A percentile compares a stretch with the other conserved stretches of the same genome.
Evolutionary conservation across 2,329 filamentous ascomycete species (phyloP).

Genomic region (Phyllosticta ampelicida): DNA sequence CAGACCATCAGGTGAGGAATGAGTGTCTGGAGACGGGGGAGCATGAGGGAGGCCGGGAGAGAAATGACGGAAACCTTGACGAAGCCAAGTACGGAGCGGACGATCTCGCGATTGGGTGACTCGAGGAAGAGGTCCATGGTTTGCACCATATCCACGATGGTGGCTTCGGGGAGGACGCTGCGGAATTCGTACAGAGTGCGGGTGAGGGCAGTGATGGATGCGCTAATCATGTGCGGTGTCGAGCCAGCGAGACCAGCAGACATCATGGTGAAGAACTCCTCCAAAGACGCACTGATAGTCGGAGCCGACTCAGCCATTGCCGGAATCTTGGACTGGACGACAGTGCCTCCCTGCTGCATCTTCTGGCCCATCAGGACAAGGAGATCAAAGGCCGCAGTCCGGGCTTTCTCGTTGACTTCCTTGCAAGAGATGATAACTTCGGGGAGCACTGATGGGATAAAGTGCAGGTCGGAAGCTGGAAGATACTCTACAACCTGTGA

Average conservation of each 20-base stretch:
- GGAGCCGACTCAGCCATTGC: conserved; percentile 78
- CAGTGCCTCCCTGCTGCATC: conserved; percentile 62
- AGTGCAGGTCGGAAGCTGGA: conserved; percentile 69
- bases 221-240: conserved; percentile 94
- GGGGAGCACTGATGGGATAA: conserved; percentile 81
- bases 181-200: conserved; percentile 92
- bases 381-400: conserved; percentile 80
- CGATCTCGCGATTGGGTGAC: conserved; percentile 93
- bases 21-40: conserved; percentile 63
- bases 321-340: conserved; percentile 76
- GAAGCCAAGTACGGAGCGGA: conserved; percentile 87
- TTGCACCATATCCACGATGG: conserved; percentile 74
- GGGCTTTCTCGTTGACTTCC: conserved; percentile 91
- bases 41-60: conserved; percentile 67
- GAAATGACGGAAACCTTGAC: conserved; percentile 92
- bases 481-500: conserved; percentile 69
- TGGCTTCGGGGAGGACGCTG: conserved; percentile 53
- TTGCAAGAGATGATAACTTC: conserved; percentile 96
- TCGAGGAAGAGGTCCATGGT: conserved; percentile 95
- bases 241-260: conserved; percentile 87
- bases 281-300: conserved; percentile 66
- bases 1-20: conserved; percentile 89
- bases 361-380: conserved; percentile 80
- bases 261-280: conserved; percentile 98
- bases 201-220: conserved; percentile 88